Evolutionary conservation across 768 basidiomycete genomes (phyloP), one percentile per base, ranked within the genome.

Genomic region (Trametes villosa): DNA sequence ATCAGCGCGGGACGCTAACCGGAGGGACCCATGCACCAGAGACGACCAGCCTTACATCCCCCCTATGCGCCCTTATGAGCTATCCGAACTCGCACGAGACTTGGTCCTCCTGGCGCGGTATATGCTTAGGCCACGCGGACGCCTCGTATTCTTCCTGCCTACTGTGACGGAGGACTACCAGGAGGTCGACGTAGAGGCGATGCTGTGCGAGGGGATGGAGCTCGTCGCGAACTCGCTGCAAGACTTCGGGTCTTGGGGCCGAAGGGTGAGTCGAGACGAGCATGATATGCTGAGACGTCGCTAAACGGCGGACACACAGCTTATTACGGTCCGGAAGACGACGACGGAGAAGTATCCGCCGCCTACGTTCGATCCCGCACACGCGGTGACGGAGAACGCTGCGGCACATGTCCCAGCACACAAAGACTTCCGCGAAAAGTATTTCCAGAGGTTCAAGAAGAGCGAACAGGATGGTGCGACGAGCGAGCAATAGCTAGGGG

Each of bases 111-210:
- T 94, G 44, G 86, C 94, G 2, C 83, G 95, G 52, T 92, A 91
- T 72, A 77, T 97, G 27, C 82, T 99, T 29, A 92, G 86, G 63
- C 92, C 92, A 1, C 81, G 81, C 24, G 97, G 97, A 13, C 79
- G 97, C 40, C 82, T 99, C 17, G 96, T 99, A 4, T 98, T 97
- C 76, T 98, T 98, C 77, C 81, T 98, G 22, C 94, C 94, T 0
- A 96, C 94, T 0, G 91, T 96, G 22, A 92, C 86, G 13, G 95
- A 96, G 47, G 90, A 95, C 41, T 98, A 96, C 69, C 84, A 89
- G 61, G 91, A 92, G 65, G 77, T 97, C 1, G 97, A 99, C 69
- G 78, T 98, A 9, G 81, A 89, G 30, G 75, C 80, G 1, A 83
- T 93, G 73, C 79, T 94, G 4, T 92, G 90, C 65, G 86, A 87